Percentiles rank a stretch among this genome's conserved stretches.
Evolutionary conservation across 345 rosid species (phyloP).

Genomic region (Ceriops decandra): DNA sequence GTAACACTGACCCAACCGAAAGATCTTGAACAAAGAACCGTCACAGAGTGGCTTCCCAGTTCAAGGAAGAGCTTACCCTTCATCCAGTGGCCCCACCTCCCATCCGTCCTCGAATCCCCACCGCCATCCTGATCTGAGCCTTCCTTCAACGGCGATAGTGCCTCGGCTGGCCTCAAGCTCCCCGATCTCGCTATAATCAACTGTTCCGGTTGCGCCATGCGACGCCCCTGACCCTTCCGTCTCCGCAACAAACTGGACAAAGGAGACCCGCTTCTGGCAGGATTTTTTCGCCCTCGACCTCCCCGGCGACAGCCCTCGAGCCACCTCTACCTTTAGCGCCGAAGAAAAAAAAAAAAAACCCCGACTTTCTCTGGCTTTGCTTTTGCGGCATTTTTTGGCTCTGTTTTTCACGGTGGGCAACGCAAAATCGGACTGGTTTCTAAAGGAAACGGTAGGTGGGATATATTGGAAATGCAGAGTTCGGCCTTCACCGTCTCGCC

Average conservation of each 20-base stretch:
- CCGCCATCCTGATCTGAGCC: conserved; percentile 60
- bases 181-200: conserved; percentile 48
- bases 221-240: conserved; percentile 26
- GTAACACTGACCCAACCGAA: conserved; percentile 61
- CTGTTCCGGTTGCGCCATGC: conserved; percentile 37
- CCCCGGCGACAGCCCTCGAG: conserved; percentile 61
- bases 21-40: conserved; percentile 98
- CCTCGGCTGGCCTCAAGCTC: conserved; percentile 50
- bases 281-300: conserved; percentile 53
- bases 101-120: conserved; percentile 50
- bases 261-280: conserved; percentile 53
- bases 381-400: too few species aligned
- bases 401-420: too few species aligned
- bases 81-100: conserved; percentile 88
- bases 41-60: too few species aligned
- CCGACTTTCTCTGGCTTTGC: conserved; percentile 54
- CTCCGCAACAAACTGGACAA: conserved; percentile 53
- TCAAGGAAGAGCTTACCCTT: conserved; percentile 67
- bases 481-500: too few species aligned
- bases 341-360: conserved; percentile 81
- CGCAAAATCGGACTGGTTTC: too few species aligned
- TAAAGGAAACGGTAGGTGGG: too few species aligned
- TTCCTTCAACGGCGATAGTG: conserved; percentile 64
- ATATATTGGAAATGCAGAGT: too few species aligned
- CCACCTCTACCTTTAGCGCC: conserved; percentile 42